Evolutionary conservation across 345 rosid species (phyloP), one percentile per base, ranked within the genome.

Genomic region (Aegle marmelos): DNA sequence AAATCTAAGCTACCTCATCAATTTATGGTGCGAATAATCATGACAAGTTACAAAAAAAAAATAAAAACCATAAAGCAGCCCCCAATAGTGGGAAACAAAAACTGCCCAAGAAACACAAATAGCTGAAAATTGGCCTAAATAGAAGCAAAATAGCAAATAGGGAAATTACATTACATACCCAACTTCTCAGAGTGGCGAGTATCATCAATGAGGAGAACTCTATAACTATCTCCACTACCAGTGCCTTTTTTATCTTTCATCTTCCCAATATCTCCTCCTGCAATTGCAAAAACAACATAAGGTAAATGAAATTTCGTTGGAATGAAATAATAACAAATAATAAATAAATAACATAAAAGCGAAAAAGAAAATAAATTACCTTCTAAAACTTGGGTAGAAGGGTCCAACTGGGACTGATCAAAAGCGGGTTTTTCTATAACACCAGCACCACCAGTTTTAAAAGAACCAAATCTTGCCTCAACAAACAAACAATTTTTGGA

Each of bases 261-360:
- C 14, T 39, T 71, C 56, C 87, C 87, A n/a, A 78, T 79, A 57
- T 84, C 87, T 34, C 87, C 84, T 66, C 84, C 87, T 81, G 73
- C 39, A 33, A 36, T 70, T 1, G 50, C 50, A 45, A 45, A 45
- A 11, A 45, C 16, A 13, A 13, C 50, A 45, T 1, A 45, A 45
- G 50, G 50, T 11, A 11, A 45, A 45, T 13, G 50, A 4, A 45
- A 45, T 45, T 45, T 45, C 13, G 3, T 13, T 11, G 50, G 50
- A 45, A 45, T 45, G 50, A 45, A 45, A 45, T 11, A 45, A 45
- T 39, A 39, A 39, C 3, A 10, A 10, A 11, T 41, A 41, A 37
- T 37, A 45, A 8, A 45, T 45, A 10, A 41, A 41, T 11, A 41
- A 41, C 48, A 41, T 41, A 3, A 27, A 37, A 56, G 31, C 4